Evolutionary conservation across 1,139 yeast species (phyloP), one percentile per base, ranked within the genome.

Genomic region (Hyphopichia buzzinii): DNA sequence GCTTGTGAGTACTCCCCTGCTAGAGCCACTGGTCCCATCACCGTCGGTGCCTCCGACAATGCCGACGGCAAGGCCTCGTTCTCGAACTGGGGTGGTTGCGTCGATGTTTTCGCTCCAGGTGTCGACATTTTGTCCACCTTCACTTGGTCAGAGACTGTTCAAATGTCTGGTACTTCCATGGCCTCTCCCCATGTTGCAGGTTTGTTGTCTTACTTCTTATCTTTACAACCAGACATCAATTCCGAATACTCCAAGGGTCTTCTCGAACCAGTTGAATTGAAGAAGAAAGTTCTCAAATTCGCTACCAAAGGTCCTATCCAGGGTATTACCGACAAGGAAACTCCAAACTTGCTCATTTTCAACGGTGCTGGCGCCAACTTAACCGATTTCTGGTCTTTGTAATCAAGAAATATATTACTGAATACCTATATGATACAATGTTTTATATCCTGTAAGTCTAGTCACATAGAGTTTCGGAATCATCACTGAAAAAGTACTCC

Each of bases 161-260:
- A 92, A 36, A 76, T 92, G 64, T 88, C 97, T 28, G 98, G 98
- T 67, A 92, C 98, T 15, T 92, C 98, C 15, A 92, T 92, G 98
- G 98, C 98, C 25, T 87, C 97, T 31, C 98, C 98, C 37, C 97
- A 92, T 60, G 84, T 92, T 59, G 84, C 89, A 44, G 98, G 98
- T 50, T 75, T 92, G 61, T 73, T 84, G 57, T 70, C 97, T 4
- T 92, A 92, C 77, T 90, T 79, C 68, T 72, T 92, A 52, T 87
- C 97, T 16, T 80, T 92, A 62, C 94, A 87, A 67, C 98, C 98
- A 49, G 85, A 80, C 37, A 64, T 84, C 22, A 84, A 77, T 44
- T 88, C 96, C 31, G 86, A 81, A 61, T 87, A 16, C 19, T 31
- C 36, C 6, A 8, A 11, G 5, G 35, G 35, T 28, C 43, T 53